Conservation (phyloP, 192 early-diverging fungal species). For the Podila epigama region DNA sequence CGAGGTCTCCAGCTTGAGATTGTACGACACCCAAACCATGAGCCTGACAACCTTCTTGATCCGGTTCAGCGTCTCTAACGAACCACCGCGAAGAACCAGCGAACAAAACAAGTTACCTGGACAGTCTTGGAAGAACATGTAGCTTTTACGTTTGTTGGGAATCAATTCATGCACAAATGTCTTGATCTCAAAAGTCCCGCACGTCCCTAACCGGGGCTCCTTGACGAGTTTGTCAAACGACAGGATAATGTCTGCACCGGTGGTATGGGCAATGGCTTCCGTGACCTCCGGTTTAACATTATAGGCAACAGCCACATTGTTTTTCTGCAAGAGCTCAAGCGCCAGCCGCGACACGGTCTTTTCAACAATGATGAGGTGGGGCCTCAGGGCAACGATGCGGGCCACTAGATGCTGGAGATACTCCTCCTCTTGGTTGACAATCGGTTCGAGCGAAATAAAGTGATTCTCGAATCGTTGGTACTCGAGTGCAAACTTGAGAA, state of each 20-base stretch:
- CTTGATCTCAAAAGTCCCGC: slow-evolving; percentile 76
- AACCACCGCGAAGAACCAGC: slow-evolving; percentile 88
- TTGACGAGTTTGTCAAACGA: slow-evolving; percentile 76
- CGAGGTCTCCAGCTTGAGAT: slow-evolving; percentile 84
- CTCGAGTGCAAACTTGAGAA: slow-evolving; percentile 89
- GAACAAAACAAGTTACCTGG: slow-evolving; percentile 82
- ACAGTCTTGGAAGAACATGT: slow-evolving; percentile 90
- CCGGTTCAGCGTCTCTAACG: slow-evolving; percentile 64
- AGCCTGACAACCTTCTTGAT: slow-evolving; percentile 87
- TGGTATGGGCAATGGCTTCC: slow-evolving; percentile 85
- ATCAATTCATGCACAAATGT: slow-evolving; percentile 84
- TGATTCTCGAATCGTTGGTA: slow-evolving; percentile 75
- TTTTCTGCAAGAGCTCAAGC: slow-evolving; percentile 80
- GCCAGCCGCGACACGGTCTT: slow-evolving; percentile 86
- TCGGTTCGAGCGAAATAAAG: slow-evolving; percentile 81
- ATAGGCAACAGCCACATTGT: slow-evolving; percentile 80
- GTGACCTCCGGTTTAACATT: slow-evolving; percentile 91
- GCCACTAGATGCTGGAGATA: slow-evolving; percentile 81
- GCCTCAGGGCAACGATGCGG: slow-evolving; percentile 78
- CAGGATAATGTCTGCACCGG: slow-evolving; percentile 80
- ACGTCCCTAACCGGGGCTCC: slow-evolving; percentile 79
- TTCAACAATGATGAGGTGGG: slow-evolving; percentile 83
- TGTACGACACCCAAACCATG: slow-evolving; percentile 88
- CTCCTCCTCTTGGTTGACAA: slow-evolving; percentile 85
- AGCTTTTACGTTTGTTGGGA: slow-evolving; percentile 84